phyloP scores from a whole-genome alignment of 352 stramenopile genomes.

The Detonula confervacea region DNA sequence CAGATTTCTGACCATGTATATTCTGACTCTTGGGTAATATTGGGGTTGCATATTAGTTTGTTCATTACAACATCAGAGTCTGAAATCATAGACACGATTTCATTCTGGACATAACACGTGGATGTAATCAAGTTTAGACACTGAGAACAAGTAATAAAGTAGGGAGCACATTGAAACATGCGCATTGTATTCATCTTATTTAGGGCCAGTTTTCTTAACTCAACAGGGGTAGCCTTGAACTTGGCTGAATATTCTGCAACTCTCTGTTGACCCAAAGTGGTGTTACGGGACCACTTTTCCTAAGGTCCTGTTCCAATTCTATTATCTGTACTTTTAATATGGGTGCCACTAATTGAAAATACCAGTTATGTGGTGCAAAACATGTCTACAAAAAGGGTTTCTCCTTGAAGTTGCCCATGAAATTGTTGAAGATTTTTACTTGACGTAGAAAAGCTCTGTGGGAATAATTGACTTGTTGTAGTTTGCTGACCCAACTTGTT shows the following conservation, averaged over 20 bases:
- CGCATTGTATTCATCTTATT: not conserved
- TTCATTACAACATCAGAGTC: too few relatives aligned
- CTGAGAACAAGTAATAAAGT: not conserved
- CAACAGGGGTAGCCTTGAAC: not conserved
- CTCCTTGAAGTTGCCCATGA: too few relatives aligned
- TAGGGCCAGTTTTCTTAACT: not conserved
- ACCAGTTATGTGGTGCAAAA: too few relatives aligned
- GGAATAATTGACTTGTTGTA: too few relatives aligned
- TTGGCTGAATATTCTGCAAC: not conserved
- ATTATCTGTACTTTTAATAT: not conserved
- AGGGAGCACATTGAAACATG: not conserved
- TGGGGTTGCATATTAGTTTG: not conserved
- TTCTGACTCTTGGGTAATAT: not conserved
- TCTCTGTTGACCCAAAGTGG: not conserved
- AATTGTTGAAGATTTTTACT: too few relatives aligned
- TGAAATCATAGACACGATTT: not conserved
- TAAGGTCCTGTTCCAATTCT: not conserved
- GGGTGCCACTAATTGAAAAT: too few relatives aligned
- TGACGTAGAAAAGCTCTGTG: too few relatives aligned
- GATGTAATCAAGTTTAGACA: not conserved
- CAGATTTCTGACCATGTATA: not conserved
- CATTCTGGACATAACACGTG: not conserved
- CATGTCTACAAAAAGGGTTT: too few relatives aligned
- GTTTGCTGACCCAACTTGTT: too few relatives aligned
- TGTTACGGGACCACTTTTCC: not conserved